Evolutionary conservation across 1,284 basidiomycete species (phyloP), one percentile per base, ranked within the genome.

Genomic region (Naganishia liquefaciens): DNA sequence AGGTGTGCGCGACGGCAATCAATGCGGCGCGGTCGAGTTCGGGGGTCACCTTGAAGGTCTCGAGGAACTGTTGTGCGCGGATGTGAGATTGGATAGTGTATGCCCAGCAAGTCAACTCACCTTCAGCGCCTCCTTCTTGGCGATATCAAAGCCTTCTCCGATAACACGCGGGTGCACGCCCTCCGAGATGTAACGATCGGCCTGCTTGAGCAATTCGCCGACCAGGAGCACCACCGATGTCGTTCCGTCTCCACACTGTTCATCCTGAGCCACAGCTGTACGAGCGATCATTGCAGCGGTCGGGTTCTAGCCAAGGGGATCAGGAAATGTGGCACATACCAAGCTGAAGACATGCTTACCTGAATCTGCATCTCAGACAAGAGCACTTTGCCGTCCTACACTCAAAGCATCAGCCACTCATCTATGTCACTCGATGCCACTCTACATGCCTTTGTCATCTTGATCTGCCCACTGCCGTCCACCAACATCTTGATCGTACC

Each of bases 321-420:
- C 4, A 49, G 19, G 28, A 49, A 21, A 50, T 23, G 28, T 30
- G 3, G 19, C 30, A 7, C n/a, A 28, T 19, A 52, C 30, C 15
- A 23, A 39, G 3, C 42, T 19, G 39, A 3, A 19, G n/a, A 44
- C 50, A 30, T 27, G 11, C 76, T 57, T 43, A 80, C 81, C 75
- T 96, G 93, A 74, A 99, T 99, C 83, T 99, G 96, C 96, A 99
- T 99, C 82, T 99, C 96, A 47, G 94, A 97, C 63, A 99, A 84
- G 63, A 99, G 82, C 50, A 98, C 95, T 82, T 99, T 99, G 72
- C 96, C 96, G 76, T 99, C 96, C 81, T 82, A 66, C 1, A 5
- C 42, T 21, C 13, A 17, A 44, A 25, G 21, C 30, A 46, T 44
- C 39, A 44, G 25, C 27, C 9, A n/a, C 15, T n/a, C 42, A 9